Evolutionary conservation across 2,329 filamentous ascomycete genomes (phyloP).

Genomic region (Apiospora sp.): DNA sequence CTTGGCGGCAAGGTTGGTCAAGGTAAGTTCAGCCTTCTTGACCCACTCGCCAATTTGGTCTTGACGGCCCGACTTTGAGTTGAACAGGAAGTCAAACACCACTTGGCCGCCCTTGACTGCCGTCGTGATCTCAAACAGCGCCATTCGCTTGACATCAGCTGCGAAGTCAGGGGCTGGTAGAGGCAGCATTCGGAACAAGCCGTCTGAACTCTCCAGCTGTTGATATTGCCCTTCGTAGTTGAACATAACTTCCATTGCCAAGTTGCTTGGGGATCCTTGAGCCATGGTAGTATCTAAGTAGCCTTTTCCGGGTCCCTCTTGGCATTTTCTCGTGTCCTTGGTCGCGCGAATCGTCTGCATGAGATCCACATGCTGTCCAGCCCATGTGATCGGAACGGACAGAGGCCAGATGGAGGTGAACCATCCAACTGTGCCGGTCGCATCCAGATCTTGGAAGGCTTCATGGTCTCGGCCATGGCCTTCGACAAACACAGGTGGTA

Average conservation of each 20-base stretch:
- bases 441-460: conserved; percentile 15
- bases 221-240: conserved; percentile 28
- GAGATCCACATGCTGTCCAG: not conserved
- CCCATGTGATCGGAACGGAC: not conserved
- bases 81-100: conserved; percentile 25
- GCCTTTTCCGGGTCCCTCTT: not conserved
- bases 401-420: conserved; percentile 26
- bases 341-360: conserved; percentile 22
- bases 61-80: conserved; percentile 21
- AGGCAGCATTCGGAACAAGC: conserved; percentile 26
- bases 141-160: not conserved
- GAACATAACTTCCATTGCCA: conserved; percentile 26
- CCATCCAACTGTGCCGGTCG: conserved; percentile 26
- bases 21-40: conserved; percentile 15
- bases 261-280: not conserved
- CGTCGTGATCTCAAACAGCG: conserved; percentile 25
- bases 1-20: conserved; percentile 16
- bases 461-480: conserved; percentile 25
- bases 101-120: conserved; percentile 23
- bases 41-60: conserved; percentile 27
- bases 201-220: conserved; percentile 25
- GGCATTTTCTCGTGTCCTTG: conserved; percentile 16
- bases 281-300: conserved; percentile 17
- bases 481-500: conserved; percentile 24
- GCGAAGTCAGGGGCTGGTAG: conserved; percentile 23